Evolutionary conservation across 768 basidiomycete species (phyloP).

Genomic region (Leccinum barrowsii): DNA sequence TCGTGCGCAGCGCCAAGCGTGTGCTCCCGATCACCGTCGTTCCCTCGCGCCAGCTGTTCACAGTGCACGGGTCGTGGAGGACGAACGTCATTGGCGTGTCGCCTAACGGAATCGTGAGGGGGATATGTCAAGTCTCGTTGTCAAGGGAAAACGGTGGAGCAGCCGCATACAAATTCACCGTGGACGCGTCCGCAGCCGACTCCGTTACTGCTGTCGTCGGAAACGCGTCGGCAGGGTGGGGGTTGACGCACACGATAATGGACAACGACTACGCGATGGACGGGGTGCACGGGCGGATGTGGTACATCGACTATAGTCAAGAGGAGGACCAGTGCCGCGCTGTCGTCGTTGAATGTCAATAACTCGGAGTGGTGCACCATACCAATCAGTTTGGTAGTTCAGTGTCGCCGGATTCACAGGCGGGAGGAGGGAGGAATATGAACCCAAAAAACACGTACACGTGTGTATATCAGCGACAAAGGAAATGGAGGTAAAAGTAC

Average conservation of each 20-base stretch:
- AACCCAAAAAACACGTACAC: too few relatives aligned
- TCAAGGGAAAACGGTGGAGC: not conserved
- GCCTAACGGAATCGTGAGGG: slow-evolving; percentile 12
- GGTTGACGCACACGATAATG: not conserved
- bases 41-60: slow-evolving; percentile 8
- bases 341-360: too few relatives aligned
- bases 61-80: slow-evolving; percentile 4
- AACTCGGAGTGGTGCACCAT: too few relatives aligned
- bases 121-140: not conserved
- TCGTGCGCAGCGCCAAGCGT: slow-evolving; percentile 1
- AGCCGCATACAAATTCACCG: slow-evolving; percentile 10
- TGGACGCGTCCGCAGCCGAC: slow-evolving; percentile 14
- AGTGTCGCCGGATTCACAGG: too few relatives aligned
- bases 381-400: too few relatives aligned
- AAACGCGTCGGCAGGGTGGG: slow-evolving; percentile 9
- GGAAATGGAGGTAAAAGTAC: too few relatives aligned
- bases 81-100: slow-evolving; percentile 10
- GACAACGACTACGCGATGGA: not conserved
- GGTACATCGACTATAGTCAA: too few relatives aligned
- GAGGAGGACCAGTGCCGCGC: too few relatives aligned
- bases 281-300: too few relatives aligned
- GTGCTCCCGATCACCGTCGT: slow-evolving; percentile 9
- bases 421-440: too few relatives aligned
- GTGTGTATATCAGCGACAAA: not conserved
- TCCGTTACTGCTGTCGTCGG: slow-evolving; percentile 6